Conservation (phyloP, 176 grass and related monocot species). For the Avena insularis region DNA sequence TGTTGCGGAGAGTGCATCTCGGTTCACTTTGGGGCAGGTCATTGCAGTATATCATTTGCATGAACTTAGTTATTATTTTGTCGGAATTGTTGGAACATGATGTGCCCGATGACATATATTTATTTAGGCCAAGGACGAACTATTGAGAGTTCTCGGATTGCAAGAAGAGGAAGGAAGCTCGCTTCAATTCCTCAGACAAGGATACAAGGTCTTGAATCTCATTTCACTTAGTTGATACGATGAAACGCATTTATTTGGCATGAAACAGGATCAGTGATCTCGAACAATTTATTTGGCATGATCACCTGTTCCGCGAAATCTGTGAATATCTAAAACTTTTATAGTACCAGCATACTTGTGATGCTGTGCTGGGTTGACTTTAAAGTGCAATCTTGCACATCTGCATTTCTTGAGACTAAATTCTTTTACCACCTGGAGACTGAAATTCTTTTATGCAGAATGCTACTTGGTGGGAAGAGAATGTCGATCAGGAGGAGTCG, state of each 20-base stretch:
- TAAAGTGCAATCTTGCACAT: not conserved
- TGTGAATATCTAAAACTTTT: not conserved
- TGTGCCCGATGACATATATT: not conserved
- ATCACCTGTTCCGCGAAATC: not conserved
- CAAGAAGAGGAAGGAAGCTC: conserved; percentile 96
- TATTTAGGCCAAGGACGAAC: conserved; percentile 86
- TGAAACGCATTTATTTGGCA: not conserved
- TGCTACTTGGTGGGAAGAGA: conserved; percentile 99
- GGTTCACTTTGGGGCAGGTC: conserved; percentile 97
- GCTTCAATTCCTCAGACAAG: conserved; percentile 92
- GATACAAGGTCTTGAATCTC: conserved; percentile 76
- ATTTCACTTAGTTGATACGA: not conserved
- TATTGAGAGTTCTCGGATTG: conserved; percentile 86
- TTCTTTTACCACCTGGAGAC: not conserved
- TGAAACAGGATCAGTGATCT: not conserved
- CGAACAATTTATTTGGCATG: not conserved
- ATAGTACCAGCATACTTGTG: not conserved
- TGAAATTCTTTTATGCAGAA: conserved; percentile 47
- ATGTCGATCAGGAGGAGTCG: conserved; percentile 75
- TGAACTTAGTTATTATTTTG: conserved; percentile 5
- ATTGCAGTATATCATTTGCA: conserved; percentile 19
- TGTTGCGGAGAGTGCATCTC: conserved; percentile 82
- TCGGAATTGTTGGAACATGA: not conserved
- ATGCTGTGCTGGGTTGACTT: not conserved
- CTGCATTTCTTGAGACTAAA: not conserved